phyloP scores from a whole-genome alignment of 768 basidiomycete species.

The Leccinum fibrillosum region DNA sequence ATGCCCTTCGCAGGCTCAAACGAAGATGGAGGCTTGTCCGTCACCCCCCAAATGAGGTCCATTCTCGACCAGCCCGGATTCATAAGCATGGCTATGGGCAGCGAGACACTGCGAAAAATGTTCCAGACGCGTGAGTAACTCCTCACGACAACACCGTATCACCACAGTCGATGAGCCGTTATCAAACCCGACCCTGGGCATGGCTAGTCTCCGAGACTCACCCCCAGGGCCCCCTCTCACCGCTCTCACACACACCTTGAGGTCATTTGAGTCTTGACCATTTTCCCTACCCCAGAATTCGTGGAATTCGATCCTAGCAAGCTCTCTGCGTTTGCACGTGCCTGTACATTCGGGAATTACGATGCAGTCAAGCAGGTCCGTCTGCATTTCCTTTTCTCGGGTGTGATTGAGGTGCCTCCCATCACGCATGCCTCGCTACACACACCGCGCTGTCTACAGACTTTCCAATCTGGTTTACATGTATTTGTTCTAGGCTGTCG shows the following conservation, averaged over 20 bases:
- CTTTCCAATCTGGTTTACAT: not conserved
- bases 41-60: slow-evolving; percentile 25
- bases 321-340: slow-evolving; percentile 22
- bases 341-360: slow-evolving; percentile 24
- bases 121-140: slow-evolving; percentile 26
- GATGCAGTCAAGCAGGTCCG: slow-evolving; percentile 21
- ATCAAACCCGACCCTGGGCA: not conserved
- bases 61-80: slow-evolving; percentile 27
- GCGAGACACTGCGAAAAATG: slow-evolving; percentile 28
- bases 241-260: not conserved
- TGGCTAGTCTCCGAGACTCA: not conserved
- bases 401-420: not conserved
- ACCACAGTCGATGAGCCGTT: not conserved
- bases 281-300: slow-evolving; percentile 15
- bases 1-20: slow-evolving; percentile 6
- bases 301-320: slow-evolving; percentile 13
- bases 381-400: not conserved
- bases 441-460: not conserved
- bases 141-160: not conserved
- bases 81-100: slow-evolving; percentile 22
- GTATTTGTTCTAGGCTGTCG: slow-evolving; percentile 16
- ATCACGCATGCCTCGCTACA: not conserved
- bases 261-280: not conserved
- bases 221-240: not conserved
- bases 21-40: slow-evolving; percentile 21